phyloP scores from a whole-genome alignment of 768 basidiomycete species.

The Amanita pallidorosea region DNA sequence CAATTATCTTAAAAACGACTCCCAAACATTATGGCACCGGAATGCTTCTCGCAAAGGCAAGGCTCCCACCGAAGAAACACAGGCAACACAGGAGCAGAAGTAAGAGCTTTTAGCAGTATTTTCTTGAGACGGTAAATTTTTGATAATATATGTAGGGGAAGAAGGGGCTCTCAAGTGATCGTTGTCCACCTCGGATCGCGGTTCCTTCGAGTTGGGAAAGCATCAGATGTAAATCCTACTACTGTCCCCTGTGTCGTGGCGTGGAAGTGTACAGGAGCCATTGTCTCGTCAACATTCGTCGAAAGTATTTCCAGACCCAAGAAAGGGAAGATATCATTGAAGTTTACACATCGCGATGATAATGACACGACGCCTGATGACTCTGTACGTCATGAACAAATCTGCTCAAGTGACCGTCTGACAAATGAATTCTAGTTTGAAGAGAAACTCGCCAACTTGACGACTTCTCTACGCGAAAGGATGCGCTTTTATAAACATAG shows the following conservation, averaged over 20 bases:
- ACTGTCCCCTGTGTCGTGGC: slow-evolving; percentile 65
- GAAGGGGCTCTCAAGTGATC: slow-evolving; percentile 70
- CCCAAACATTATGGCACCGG: slow-evolving; percentile 63
- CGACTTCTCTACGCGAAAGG: slow-evolving; percentile 62
- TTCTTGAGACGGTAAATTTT: slow-evolving; percentile 10
- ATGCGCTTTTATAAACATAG: slow-evolving; percentile 82
- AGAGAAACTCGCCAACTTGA: slow-evolving; percentile 62
- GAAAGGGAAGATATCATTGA: slow-evolving; percentile 16
- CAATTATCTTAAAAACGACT: slow-evolving; percentile 68
- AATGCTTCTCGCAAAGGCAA: slow-evolving; percentile 50
- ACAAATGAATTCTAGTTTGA: slow-evolving; percentile 44
- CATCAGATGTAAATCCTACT: slow-evolving; percentile 67
- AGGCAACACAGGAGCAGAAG: slow-evolving; percentile 35
- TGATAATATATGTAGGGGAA: slow-evolving; percentile 21
- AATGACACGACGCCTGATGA: slow-evolving; percentile 49
- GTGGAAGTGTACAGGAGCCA: slow-evolving; percentile 39
- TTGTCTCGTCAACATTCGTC: slow-evolving; percentile 31
- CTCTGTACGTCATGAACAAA: slow-evolving; percentile 33
- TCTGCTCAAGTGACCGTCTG: not conserved
- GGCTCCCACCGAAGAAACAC: slow-evolving; percentile 26
- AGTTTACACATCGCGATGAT: slow-evolving; percentile 33
- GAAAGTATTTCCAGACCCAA: slow-evolving; percentile 48
- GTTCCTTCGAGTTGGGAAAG: slow-evolving; percentile 61
- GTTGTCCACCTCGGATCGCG: slow-evolving; percentile 77
- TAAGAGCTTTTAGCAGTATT: slow-evolving; percentile 14